Evolutionary conservation across 2,329 filamentous ascomycete genomes (phyloP).

Genomic region (Epichloe sp.): DNA sequence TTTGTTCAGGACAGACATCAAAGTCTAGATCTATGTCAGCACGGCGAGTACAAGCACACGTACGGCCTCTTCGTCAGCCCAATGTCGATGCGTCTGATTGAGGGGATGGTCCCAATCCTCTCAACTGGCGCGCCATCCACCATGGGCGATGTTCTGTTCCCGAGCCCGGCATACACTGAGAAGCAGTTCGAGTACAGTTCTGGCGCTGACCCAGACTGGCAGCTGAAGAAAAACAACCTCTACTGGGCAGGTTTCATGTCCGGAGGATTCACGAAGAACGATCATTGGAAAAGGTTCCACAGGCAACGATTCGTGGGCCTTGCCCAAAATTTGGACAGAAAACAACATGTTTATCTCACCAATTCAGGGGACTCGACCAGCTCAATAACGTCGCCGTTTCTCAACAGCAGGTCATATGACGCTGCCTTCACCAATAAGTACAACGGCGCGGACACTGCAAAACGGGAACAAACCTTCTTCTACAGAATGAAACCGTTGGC

Average conservation of each 20-base stretch:
- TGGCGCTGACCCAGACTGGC: constrained; percentile 30
- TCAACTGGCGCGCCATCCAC: constrained; percentile 31
- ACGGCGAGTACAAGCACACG: constrained; percentile 27
- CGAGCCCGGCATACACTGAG: constrained; percentile 36
- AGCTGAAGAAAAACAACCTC: constrained; percentile 33
- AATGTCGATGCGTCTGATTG: constrained; percentile 25
- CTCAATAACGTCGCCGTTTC: constrained; percentile 6
- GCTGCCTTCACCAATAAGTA: constrained; percentile 32
- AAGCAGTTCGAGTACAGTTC: constrained; percentile 28
- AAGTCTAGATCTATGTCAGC: constrained; percentile 27
- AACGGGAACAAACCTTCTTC: constrained; percentile 17
- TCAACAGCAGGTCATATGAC: constrained; percentile 25
- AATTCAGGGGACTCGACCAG: too few relatives aligned
- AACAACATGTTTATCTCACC: not conserved
- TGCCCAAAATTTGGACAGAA: constrained; percentile 18
- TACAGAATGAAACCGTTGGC: constrained; percentile 20
- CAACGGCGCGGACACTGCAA: constrained; percentile 28
- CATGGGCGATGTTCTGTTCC: constrained; percentile 39
- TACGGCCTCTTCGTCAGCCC: constrained; percentile 35
- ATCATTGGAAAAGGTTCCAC: constrained; percentile 29
- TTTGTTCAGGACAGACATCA: not conserved
- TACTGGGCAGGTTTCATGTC: constrained; percentile 47
- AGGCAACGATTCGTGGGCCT: constrained; percentile 32
- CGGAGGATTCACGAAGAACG: constrained; percentile 26
- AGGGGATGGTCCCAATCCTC: constrained; percentile 31